Evolutionary conservation across 768 basidiomycete species (phyloP).

Genomic region (Dacryopinax primogenitus): DNA sequence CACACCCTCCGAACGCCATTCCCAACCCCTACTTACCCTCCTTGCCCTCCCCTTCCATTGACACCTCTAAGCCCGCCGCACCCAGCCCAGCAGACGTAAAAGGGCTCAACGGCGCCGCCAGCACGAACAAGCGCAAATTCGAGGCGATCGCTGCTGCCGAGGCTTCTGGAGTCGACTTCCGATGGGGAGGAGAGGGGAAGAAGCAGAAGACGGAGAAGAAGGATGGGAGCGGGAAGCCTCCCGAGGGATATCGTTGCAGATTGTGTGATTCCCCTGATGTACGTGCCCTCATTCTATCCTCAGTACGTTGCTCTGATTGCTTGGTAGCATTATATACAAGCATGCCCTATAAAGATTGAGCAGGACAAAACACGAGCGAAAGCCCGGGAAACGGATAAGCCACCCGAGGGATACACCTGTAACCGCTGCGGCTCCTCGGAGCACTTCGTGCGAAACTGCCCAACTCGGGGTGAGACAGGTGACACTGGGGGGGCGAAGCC

Average conservation of each 20-base stretch:
- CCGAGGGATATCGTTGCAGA: slow-evolving; percentile 61
- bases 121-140: slow-evolving; percentile 27
- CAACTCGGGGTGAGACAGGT: slow-evolving; percentile 59
- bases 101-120: slow-evolving; percentile 21
- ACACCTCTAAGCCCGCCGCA: slow-evolving; percentile 37
- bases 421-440: slow-evolving; percentile 68
- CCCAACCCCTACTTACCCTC: slow-evolving; percentile 27
- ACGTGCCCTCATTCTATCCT: slow-evolving; percentile 17
- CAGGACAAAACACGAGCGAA: slow-evolving; percentile 16
- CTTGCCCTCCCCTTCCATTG: slow-evolving; percentile 39
- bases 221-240: slow-evolving; percentile 46
- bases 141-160: slow-evolving; percentile 21
- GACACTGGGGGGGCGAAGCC: slow-evolving; percentile 78
- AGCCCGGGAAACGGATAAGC: slow-evolving; percentile 43
- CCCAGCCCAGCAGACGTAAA: slow-evolving; percentile 18
- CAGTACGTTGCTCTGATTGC: slow-evolving; percentile 10
- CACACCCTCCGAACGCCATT: neutral
- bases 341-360: slow-evolving; percentile 39
- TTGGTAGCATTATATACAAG: slow-evolving; percentile 56
- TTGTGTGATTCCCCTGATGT: slow-evolving; percentile 68
- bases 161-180: slow-evolving; percentile 22
- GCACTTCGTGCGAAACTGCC: slow-evolving; percentile 83
- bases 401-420: slow-evolving; percentile 77
- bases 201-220: slow-evolving; percentile 28
- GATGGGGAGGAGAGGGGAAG: slow-evolving; percentile 20